Conservation (phyloP, 306 rosid species). For the Gynostemma pentaphyllum region DNA sequence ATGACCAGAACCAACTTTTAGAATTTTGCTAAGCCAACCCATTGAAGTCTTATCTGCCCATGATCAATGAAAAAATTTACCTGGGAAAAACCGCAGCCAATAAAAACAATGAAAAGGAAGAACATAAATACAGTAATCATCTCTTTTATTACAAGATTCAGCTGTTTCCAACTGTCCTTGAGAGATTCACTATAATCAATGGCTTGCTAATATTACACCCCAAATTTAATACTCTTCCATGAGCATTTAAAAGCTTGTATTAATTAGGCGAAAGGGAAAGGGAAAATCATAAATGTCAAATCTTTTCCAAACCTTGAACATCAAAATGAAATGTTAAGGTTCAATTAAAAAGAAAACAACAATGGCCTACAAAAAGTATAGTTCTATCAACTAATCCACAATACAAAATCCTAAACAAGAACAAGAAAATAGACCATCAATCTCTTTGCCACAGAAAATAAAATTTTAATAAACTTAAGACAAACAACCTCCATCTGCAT, state of each 20-base stretch:
- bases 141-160: background rate
- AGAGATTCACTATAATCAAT: background rate
- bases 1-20: conserved; percentile 15
- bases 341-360: background rate
- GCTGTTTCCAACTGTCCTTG: background rate
- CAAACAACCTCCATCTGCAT: background rate
- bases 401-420: background rate
- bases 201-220: background rate
- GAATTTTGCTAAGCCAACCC: conserved; percentile 21
- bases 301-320: background rate
- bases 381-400: background rate
- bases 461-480: background rate
- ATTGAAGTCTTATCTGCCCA: conserved; percentile 7
- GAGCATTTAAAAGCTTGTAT: background rate
- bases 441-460: background rate
- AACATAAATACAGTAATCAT: background rate
- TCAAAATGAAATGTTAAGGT: background rate
- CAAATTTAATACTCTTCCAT: background rate
- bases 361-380: background rate
- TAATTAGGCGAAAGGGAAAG: background rate
- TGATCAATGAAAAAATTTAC: conserved; percentile 7
- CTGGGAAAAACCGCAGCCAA: conserved; percentile 4
- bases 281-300: background rate
- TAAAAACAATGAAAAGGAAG: background rate
- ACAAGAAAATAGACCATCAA: background rate